Percentiles rank a stretch among this genome's conserved stretches.
phyloP scores from a whole-genome alignment of 78 protist species.

The Corallochytrium limacisporum region DNA sequence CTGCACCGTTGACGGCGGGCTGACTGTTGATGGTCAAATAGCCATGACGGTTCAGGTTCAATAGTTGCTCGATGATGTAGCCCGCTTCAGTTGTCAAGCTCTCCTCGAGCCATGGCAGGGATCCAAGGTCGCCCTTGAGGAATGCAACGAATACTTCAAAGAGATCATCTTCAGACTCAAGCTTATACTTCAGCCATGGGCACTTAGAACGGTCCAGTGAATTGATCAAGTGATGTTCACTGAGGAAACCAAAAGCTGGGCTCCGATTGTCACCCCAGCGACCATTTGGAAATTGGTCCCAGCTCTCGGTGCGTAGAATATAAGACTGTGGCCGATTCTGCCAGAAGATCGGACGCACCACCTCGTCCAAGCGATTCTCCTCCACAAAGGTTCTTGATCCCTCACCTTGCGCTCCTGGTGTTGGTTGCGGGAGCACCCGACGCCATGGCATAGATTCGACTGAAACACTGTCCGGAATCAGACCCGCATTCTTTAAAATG shows the following conservation, averaged over 20 bases:
- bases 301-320: conserved; percentile 51
- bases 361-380: conserved; percentile 35
- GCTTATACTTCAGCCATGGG: too few relatives aligned
- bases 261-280: conserved; percentile 68
- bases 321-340: conserved; percentile 66
- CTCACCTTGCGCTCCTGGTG: too few relatives aligned
- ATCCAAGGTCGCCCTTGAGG: conserved; percentile 12
- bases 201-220: too few relatives aligned
- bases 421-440: too few relatives aligned
- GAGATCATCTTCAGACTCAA: conserved; percentile 24
- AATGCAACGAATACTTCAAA: conserved; percentile 35
- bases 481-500: conserved; percentile 33
- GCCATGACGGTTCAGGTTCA: conserved; percentile 48
- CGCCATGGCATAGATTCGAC: not conserved
- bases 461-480: not conserved
- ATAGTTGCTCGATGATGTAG: conserved; percentile 28
- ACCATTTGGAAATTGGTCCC: conserved; percentile 96
- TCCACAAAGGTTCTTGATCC: conserved; percentile 16
- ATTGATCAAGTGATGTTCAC: conserved; percentile 55
- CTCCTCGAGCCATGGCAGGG: conserved; percentile 41
- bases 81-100: not conserved
- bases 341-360: conserved; percentile 87
- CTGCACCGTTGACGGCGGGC: conserved; percentile 79
- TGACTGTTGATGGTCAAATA: conserved; percentile 84
- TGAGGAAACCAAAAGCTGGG: conserved; percentile 83